Conservation (phyloP, 2,329 filamentous ascomycete genomes). For the Tolypocladium guangdongense region DNA sequence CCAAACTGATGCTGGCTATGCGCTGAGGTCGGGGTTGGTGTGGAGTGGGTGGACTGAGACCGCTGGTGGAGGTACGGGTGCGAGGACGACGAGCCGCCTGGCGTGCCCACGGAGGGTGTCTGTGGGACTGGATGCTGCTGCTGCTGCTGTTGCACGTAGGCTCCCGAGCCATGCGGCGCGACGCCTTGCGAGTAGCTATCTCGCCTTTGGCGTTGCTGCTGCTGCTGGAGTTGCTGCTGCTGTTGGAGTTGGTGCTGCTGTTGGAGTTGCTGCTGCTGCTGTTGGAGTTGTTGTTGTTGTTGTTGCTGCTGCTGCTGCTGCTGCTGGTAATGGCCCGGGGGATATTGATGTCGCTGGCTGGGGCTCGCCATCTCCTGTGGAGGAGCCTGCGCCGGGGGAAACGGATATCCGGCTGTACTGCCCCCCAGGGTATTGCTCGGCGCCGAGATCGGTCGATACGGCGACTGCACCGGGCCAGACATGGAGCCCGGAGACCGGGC, state of each 20-base stretch:
- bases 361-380: constrained; percentile 35
- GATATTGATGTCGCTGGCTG: constrained; percentile 40
- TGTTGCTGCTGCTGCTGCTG: constrained; percentile 30
- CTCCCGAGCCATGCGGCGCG: constrained; percentile 20
- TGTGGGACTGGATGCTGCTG: constrained; percentile 28
- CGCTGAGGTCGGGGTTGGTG: constrained; percentile 49
- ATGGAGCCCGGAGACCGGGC: constrained; percentile 35
- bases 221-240: not conserved
- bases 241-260: constrained; percentile 2
- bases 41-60: constrained; percentile 48
- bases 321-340: constrained; percentile 27
- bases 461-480: constrained; percentile 25
- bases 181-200: constrained; percentile 34
- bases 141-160: constrained; percentile 29
- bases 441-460: constrained; percentile 39
- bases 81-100: constrained; percentile 18
- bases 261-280: constrained; percentile 27
- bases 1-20: constrained; percentile 47
- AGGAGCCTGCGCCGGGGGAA: constrained; percentile 31
- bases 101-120: constrained; percentile 36
- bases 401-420: constrained; percentile 36
- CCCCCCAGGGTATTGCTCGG: constrained; percentile 27
- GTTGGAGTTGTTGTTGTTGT: constrained; percentile 26
- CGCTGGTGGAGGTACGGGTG: constrained; percentile 33
- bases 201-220: constrained; percentile 22